Conservation (phyloP, 768 basidiomycete genomes). For the Leccinum subtestaceum region DNA sequence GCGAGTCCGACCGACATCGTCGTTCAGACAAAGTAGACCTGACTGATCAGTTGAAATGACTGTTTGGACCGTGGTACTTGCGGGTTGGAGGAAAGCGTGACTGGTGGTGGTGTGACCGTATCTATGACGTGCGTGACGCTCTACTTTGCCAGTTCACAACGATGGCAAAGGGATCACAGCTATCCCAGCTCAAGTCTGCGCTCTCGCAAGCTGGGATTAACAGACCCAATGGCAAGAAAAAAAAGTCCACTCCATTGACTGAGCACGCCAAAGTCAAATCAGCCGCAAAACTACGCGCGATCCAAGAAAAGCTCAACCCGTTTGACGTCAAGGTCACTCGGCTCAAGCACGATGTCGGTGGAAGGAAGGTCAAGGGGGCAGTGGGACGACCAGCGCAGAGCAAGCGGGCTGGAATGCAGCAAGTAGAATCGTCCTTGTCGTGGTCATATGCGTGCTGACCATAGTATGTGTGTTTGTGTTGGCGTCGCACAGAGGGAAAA, state of each 20-base stretch:
- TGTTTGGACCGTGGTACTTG: not conserved
- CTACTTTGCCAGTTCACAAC: not conserved
- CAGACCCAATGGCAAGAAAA: conserved; percentile 61
- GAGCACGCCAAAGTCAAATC: conserved; percentile 84
- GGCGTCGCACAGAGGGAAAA: conserved; percentile 63
- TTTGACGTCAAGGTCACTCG: conserved; percentile 94
- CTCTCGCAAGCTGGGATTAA: conserved; percentile 78
- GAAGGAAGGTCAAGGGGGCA: conserved; percentile 79
- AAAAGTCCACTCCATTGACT: conserved; percentile 51
- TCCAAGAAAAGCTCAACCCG: conserved; percentile 84
- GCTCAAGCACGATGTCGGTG: conserved; percentile 90
- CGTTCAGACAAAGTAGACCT: not conserved
- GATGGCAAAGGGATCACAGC: conserved; percentile 77
- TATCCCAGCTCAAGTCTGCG: conserved; percentile 86
- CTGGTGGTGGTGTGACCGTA: not conserved
- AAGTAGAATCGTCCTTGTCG: conserved; percentile 47
- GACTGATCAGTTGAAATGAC: not conserved
- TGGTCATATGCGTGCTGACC: conserved; percentile 6
- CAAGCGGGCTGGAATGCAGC: conserved; percentile 87
- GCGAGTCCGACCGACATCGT: not conserved
- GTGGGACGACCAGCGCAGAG: conserved; percentile 82
- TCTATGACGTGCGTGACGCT: conserved; percentile 5
- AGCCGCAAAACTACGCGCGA: conserved; percentile 75
- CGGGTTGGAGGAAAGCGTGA: not conserved
- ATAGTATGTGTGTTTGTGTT: not conserved